These are phyloP conservation scores for Paratinospora sagittata DNA, from an alignment of 164 flowering plant genomes.

Conservation along the genomic window DNA sequence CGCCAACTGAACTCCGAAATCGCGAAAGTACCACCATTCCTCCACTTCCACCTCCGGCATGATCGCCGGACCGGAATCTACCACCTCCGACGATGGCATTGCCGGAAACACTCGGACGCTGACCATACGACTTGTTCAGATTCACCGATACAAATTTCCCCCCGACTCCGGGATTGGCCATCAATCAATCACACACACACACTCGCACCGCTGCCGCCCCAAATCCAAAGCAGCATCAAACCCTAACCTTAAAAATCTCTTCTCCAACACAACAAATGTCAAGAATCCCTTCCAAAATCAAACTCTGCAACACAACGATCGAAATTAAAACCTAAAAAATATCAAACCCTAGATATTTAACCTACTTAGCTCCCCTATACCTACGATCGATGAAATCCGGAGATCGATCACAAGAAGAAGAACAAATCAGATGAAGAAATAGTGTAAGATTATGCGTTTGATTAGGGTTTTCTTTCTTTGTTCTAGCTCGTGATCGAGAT, in stretches of 20 bases:
- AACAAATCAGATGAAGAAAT: background rate
- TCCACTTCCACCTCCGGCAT: conserved; percentile 41
- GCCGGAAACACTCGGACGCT: conserved; percentile 26
- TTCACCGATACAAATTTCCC: conserved; percentile 85
- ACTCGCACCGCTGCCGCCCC: conserved; percentile 20
- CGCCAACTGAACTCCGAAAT: conserved; percentile 36
- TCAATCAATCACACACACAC: conserved; percentile 28
- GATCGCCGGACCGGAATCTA: conserved; percentile 24
- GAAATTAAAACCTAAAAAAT: background rate
- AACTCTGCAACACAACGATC: conserved; percentile 4
- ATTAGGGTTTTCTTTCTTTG: background rate
- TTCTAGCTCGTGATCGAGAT: conserved; percentile 6
- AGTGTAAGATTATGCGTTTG: background rate
- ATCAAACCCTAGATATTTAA: conserved; percentile 14
- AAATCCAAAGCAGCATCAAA: conserved; percentile 58
- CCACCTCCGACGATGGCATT: conserved; percentile 20
- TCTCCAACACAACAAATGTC: conserved; percentile 4
- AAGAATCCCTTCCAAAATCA: background rate
- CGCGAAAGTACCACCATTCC: conserved; percentile 88
- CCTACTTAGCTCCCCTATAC: background rate
- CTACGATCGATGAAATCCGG: conserved; percentile 17
- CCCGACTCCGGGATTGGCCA: conserved; percentile 91
- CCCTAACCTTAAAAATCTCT: conserved; percentile 17
- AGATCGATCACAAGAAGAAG: conserved; percentile 5
- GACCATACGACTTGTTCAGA: conserved; percentile 87